Percentiles rank a stretch among this genome's conserved stretches.
These are phyloP conservation scores for Mycena rebaudengoi DNA, from an alignment of 768 basidiomycete genomes.

Conservation along the genomic window DNA sequence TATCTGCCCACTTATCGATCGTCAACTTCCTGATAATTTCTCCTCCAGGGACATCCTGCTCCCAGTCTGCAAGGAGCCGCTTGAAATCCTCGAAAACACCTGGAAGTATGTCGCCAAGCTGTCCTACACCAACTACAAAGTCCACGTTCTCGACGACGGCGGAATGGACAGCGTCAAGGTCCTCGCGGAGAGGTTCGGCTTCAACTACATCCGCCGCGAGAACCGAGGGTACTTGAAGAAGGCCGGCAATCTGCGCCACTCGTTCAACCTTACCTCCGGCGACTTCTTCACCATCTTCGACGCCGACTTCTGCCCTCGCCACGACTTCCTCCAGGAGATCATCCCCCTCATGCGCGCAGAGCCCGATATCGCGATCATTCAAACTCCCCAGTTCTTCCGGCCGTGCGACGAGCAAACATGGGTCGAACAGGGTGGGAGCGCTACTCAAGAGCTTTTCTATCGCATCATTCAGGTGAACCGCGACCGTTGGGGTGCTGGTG, in stretches of 20 bases:
- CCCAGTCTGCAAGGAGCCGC: slow-evolving; percentile 35
- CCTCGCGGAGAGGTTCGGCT: slow-evolving; percentile 30
- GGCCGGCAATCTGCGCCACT: slow-evolving; percentile 38
- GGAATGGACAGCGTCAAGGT: slow-evolving; percentile 31
- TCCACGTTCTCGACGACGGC: slow-evolving; percentile 39
- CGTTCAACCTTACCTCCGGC: too few relatives aligned
- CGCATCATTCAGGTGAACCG: slow-evolving; percentile 38
- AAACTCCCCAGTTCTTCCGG: too few relatives aligned
- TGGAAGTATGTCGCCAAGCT: slow-evolving; percentile 37
- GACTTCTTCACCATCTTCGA: too few relatives aligned
- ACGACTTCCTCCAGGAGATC: too few relatives aligned
- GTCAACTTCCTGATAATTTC: too few relatives aligned
- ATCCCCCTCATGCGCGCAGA: slow-evolving; percentile 34
- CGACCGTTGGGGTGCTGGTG: slow-evolving; percentile 32
- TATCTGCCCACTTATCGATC: too few relatives aligned
- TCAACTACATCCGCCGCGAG: slow-evolving; percentile 36
- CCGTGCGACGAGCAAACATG: slow-evolving; percentile 34
- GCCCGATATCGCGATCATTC: slow-evolving; percentile 34
- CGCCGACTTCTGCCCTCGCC: too few relatives aligned
- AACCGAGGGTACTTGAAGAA: too few relatives aligned
- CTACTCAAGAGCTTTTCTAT: slow-evolving; percentile 38
- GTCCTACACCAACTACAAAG: slow-evolving; percentile 35
- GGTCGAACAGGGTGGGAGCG: slow-evolving; percentile 37
- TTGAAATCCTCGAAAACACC: slow-evolving; percentile 37
- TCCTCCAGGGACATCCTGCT: slow-evolving; percentile 36